Base-by-base conservation (phyloP, 2,329 filamentous ascomycete species). In the Coniochaeta sp. region DNA sequence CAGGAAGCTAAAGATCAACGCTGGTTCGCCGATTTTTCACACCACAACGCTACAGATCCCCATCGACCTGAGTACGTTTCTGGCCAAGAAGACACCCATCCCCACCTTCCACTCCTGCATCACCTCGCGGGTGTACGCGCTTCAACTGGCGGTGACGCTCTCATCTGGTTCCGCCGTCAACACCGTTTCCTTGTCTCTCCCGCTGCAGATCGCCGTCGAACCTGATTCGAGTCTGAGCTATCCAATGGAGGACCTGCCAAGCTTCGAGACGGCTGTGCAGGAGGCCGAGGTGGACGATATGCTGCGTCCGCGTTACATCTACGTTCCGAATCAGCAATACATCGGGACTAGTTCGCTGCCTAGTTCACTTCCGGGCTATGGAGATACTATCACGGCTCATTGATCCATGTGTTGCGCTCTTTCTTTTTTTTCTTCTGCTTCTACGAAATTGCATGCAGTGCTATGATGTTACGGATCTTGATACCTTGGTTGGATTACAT, bases 31-130 rank as follows among this genome's bases (percentile, higher is more conserved):
- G 1, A 62, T 77, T 63, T 70, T 69, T 62, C 74, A 82, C 67
- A 71, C 73, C 0, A 69, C 81, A 0, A 70, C 70, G 5, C 63
- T 85, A 11, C 70, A 76, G 47, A 67, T 86, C 1, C 81, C 82
- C 1, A 72, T 86, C 61, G 67, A 70, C 17, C 68, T 85, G 34
- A 80, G 81, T 4, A 14, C 54, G 6, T 3, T 57, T 1, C 69
- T 72, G 9, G 68, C 71, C 31, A 79, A 76, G 66, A 81, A 79
- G 68, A 73, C 77, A 9, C 82, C 84, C 64, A 63, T 85, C 24
- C 83, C 83, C 0, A 81, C 80, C 6, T 86, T 85, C 67, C 81
- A 85, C 72, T 81, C 79, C 9, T 86, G 83, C 72, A 78, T 85
- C 68, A 73, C 77, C 40, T 81, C 80, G 8, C 79, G 83, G 28